Evolutionary conservation across 1,139 yeast genomes (phyloP).

Genomic region (Candida sp.): DNA sequence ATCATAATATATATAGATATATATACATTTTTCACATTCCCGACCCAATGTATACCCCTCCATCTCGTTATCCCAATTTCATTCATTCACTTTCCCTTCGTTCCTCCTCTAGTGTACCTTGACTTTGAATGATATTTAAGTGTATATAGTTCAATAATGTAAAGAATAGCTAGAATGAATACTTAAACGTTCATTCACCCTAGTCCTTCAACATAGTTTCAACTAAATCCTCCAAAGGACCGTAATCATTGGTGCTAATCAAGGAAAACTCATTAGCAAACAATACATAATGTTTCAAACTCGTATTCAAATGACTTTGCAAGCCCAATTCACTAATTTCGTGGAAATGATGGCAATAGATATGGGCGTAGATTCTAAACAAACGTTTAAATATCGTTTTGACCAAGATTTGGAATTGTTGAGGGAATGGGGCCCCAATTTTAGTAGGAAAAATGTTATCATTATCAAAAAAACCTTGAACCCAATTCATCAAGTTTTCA

Average conservation of each 20-base stretch:
- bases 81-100: too few species aligned
- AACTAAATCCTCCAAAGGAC: constrained; percentile 87
- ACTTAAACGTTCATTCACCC: background rate
- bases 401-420: constrained; percentile 66
- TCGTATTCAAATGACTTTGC: constrained; percentile 90
- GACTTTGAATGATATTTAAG: too few species aligned
- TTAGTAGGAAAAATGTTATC: constrained; percentile 88
- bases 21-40: too few species aligned
- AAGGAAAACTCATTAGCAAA: constrained; percentile 82
- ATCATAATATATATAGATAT: too few species aligned
- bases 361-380: constrained; percentile 96
- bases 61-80: too few species aligned
- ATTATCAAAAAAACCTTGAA: constrained; percentile 84
- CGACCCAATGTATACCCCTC: too few species aligned
- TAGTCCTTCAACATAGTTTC: constrained; percentile 54
- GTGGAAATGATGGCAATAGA: constrained; percentile 96
- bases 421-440: constrained; percentile 82
- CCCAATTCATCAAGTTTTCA: constrained; percentile 92
- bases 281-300: constrained; percentile 89
- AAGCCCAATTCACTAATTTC: constrained; percentile 89
- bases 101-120: too few species aligned
- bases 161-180: too few species aligned
- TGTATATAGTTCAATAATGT: too few species aligned
- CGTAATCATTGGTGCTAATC: constrained; percentile 77
- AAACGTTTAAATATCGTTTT: constrained; percentile 86